Percentiles rank a stretch among this genome's conserved stretches.
These are phyloP conservation scores for Aspergillus sergii DNA, from an alignment of 2,329 filamentous ascomycete species.

Conservation along the genomic window DNA sequence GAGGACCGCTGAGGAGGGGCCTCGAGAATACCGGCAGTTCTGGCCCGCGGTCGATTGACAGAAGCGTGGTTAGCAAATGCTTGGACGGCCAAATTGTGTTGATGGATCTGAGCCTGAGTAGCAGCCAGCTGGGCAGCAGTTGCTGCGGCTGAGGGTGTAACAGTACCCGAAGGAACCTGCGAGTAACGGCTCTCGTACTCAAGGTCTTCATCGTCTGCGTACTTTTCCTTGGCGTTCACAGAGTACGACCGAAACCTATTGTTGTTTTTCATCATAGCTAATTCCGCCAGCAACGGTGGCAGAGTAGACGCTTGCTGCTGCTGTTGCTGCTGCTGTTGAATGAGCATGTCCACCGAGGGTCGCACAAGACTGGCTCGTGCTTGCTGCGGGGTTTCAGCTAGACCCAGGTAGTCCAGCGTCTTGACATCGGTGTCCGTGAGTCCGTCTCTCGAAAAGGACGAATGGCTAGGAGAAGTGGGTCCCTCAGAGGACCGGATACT, in stretches of 20 bases:
- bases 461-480: slow-evolving; percentile 82
- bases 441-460: slow-evolving; percentile 82
- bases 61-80: slow-evolving; percentile 85
- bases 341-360: slow-evolving; percentile 56
- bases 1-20: slow-evolving; percentile 66
- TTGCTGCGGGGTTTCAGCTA: slow-evolving; percentile 90
- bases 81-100: slow-evolving; percentile 91
- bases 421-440: slow-evolving; percentile 84
- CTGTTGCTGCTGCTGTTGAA: slow-evolving; percentile 57
- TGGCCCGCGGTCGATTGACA: slow-evolving; percentile 79
- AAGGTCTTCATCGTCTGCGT: slow-evolving; percentile 84
- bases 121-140: slow-evolving; percentile 61
- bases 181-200: slow-evolving; percentile 67
- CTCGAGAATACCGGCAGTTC: slow-evolving; percentile 90
- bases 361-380: slow-evolving; percentile 70
- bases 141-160: slow-evolving; percentile 61
- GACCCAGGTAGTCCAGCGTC: slow-evolving; percentile 91
- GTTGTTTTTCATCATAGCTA: slow-evolving; percentile 75
- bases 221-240: slow-evolving; percentile 97
- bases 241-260: slow-evolving; percentile 96
- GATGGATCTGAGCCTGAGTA: slow-evolving; percentile 72
- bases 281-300: slow-evolving; percentile 70
- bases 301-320: slow-evolving; percentile 47
- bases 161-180: slow-evolving; percentile 58
- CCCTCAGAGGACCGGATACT: slow-evolving; percentile 88